These are phyloP conservation scores for Tylopilus rubrobrunneus DNA, from an alignment of 768 basidiomycete species.

Conservation along the genomic window DNA sequence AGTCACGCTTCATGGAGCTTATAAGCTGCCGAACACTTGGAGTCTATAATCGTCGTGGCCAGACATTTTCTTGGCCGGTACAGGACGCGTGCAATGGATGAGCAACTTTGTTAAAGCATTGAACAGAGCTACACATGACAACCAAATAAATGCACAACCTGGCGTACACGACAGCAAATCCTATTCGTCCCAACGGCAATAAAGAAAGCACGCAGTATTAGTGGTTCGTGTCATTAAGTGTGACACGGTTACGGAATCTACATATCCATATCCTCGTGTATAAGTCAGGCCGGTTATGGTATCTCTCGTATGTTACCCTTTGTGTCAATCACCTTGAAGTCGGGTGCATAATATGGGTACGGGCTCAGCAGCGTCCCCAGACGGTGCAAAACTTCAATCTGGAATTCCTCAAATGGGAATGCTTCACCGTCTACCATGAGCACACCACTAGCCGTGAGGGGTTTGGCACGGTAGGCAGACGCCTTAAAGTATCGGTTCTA, in stretches of 20 bases:
- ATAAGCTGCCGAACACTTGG: too few species aligned
- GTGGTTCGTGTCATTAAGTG: too few species aligned
- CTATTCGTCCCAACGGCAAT: not conserved
- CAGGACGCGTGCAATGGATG: too few species aligned
- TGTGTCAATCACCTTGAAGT: conserved; percentile 38
- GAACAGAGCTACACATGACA: not conserved
- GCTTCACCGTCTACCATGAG: conserved; percentile 77
- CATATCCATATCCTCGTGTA: not conserved
- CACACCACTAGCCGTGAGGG: conserved; percentile 48
- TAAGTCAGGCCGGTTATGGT: not conserved
- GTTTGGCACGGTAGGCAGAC: conserved; percentile 67
- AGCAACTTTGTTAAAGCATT: not conserved
- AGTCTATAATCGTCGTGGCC: too few species aligned
- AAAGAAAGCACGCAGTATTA: not conserved
- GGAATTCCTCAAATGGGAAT: conserved; percentile 69
- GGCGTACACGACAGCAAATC: not conserved
- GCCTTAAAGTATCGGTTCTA: conserved; percentile 75
- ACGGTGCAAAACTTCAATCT: conserved; percentile 71
- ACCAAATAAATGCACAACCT: not conserved
- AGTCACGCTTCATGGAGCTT: conserved; percentile 10
- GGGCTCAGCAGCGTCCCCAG: conserved; percentile 65
- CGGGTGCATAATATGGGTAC: conserved; percentile 47
- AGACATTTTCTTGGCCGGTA: too few species aligned
- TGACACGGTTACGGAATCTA: not conserved
- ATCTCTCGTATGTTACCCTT: conserved; percentile 21